phyloP scores from a whole-genome alignment of 106 monocot genomes.

The Vanilla planifolia region DNA sequence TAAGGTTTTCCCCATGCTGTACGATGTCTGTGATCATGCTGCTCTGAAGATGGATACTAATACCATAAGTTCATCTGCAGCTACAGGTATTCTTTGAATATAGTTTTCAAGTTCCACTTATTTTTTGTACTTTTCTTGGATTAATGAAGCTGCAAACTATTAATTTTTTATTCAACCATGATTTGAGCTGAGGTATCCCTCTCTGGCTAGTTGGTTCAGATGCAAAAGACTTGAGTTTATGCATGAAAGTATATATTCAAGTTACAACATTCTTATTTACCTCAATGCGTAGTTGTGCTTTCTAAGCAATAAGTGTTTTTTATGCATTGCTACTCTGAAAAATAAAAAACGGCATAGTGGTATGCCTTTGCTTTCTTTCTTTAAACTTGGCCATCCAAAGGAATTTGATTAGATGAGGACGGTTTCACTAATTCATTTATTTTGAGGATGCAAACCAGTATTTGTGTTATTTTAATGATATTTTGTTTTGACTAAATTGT shows the following conservation, averaged over 20 bases:
- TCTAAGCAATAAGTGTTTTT: too few species aligned
- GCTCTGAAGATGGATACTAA: constrained; percentile 11
- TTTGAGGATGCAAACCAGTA: too few species aligned
- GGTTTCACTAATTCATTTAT: too few species aligned
- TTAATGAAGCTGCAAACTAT: not conserved
- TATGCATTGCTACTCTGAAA: too few species aligned
- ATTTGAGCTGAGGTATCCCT: not conserved
- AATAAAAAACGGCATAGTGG: not conserved
- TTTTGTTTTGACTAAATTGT: too few species aligned
- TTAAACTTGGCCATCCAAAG: not conserved
- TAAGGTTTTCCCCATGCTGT: constrained; percentile 54
- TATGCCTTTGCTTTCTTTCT: not conserved
- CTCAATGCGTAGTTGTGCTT: too few species aligned
- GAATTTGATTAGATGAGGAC: too few species aligned
- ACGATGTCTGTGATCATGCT: constrained; percentile 41
- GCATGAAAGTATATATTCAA: too few species aligned
- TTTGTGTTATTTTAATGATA: too few species aligned
- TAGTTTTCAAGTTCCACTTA: not conserved
- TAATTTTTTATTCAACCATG: not conserved
- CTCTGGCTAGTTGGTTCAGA: too few species aligned
- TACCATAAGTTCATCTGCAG: constrained; percentile 3
- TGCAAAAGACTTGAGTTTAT: too few species aligned
- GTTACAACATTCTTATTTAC: too few species aligned
- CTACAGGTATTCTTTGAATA: constrained; percentile 24
- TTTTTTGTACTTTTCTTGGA: not conserved